Percentiles rank a stretch among this genome's conserved stretches.
Evolutionary conservation across 1,284 basidiomycete species (phyloP).

Genomic region (Malassezia dermatis): DNA sequence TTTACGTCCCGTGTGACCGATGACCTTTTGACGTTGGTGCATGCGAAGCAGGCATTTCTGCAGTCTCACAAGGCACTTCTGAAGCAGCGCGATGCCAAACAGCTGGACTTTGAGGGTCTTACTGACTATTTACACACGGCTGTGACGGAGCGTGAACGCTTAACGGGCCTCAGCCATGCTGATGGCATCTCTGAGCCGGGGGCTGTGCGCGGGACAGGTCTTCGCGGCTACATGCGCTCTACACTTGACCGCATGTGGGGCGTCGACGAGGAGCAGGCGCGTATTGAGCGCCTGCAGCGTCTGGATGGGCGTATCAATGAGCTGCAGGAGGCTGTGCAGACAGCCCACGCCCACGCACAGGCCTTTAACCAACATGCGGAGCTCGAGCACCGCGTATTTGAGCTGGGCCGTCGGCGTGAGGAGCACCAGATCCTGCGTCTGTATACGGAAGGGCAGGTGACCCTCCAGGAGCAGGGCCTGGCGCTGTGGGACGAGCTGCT

Average conservation of each 20-base stretch:
- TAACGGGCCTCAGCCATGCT: constrained; percentile 49
- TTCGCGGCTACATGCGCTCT: constrained; percentile 75
- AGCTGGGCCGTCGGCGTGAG: constrained; percentile 77
- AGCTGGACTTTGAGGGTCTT: constrained; percentile 94
- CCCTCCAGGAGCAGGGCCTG: constrained; percentile 55
- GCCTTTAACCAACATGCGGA: constrained; percentile 89
- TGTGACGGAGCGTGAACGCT: constrained; percentile 77
- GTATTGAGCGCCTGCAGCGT: constrained; percentile 84
- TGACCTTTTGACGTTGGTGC: constrained; percentile 74
- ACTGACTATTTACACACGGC: constrained; percentile 86
- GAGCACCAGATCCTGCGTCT: constrained; percentile 86
- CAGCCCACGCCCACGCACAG: constrained; percentile 85
- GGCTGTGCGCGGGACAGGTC: constrained; percentile 59
- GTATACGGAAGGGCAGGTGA: constrained; percentile 85
- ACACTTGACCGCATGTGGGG: constrained; percentile 81
- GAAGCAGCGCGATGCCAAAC: constrained; percentile 91
- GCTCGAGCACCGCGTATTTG: constrained; percentile 78
- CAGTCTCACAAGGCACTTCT: constrained; percentile 79
- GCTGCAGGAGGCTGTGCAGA: constrained; percentile 90
- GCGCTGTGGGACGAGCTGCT: constrained; percentile 20
- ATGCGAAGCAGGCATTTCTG: constrained; percentile 78
- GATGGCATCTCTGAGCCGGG: constrained; percentile 26
- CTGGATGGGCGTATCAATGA: constrained; percentile 88
- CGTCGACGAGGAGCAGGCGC: constrained; percentile 80
- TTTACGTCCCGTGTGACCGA: constrained; percentile 33